Evolutionary conservation across 1,284 basidiomycete genomes (phyloP).

Genomic region (Boletus semigastroideus): DNA sequence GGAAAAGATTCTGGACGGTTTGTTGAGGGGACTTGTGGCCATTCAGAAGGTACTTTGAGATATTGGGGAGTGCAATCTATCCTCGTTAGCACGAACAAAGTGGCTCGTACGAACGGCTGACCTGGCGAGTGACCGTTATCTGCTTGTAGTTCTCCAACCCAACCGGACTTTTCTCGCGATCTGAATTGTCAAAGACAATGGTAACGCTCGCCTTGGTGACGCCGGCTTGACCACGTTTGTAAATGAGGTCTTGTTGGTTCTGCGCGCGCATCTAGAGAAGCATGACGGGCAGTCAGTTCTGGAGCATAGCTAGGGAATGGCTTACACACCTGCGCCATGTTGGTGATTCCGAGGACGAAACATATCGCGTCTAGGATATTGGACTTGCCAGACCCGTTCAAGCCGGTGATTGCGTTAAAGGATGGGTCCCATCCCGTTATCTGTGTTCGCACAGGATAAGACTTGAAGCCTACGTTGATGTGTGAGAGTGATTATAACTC

Average conservation of each 20-base stretch:
- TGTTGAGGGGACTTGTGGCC: conserved; percentile 94
- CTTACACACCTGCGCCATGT: conserved; percentile 74
- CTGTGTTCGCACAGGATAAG: conserved; percentile 92
- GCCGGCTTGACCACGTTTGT: conserved; percentile 97
- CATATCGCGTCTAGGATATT: conserved; percentile 98
- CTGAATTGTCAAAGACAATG: conserved; percentile 99
- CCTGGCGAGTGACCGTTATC: conserved; percentile 97
- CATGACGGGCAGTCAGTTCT: neutral
- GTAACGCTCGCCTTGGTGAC: conserved; percentile 98
- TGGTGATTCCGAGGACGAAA: conserved; percentile 95
- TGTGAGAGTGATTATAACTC: conserved; percentile 8
- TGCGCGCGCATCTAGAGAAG: conserved; percentile 81
- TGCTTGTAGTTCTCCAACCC: conserved; percentile 84
- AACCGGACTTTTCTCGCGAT: conserved; percentile 81
- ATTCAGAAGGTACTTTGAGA: conserved; percentile 96
- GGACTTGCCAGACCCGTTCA: conserved; percentile 94
- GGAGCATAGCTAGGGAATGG: neutral
- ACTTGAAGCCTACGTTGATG: conserved; percentile 78
- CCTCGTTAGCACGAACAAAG: conserved; percentile 11
- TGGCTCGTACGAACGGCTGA: conserved; percentile 36
- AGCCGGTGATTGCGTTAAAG: conserved; percentile 97
- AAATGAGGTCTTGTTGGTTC: conserved; percentile 97
- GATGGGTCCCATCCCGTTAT: conserved; percentile 95
- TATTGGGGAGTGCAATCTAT: conserved; percentile 89
- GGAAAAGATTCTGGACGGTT: conserved; percentile 90